Evolutionary conservation across 441 rosid genomes (phyloP).

Genomic region (Erodium trifolium): DNA sequence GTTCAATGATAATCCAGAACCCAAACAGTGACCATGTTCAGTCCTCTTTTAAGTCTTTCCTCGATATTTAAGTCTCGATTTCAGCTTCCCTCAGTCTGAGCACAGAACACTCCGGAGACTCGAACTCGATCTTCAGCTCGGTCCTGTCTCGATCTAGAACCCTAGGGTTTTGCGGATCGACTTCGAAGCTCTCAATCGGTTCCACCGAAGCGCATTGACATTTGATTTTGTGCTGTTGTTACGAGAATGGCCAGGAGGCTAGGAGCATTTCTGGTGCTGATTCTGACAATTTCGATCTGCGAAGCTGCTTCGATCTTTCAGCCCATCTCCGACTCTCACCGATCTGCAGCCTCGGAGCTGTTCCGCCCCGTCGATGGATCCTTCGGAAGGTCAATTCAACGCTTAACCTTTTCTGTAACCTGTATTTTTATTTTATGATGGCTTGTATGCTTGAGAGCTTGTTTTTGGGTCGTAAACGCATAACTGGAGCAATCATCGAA

Average conservation of each 20-base stretch:
- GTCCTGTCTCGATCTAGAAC: conserved; percentile 5
- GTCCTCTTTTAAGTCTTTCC: neutral
- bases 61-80: neutral
- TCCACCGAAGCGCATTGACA: neutral
- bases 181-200: neutral
- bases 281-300: conserved; percentile 42
- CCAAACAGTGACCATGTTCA: neutral
- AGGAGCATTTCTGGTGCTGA: conserved; percentile 33
- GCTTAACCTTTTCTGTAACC: conserved; percentile 1
- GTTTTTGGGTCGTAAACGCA: neutral
- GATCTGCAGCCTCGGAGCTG: conserved; percentile 80
- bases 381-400: conserved; percentile 46
- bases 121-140: neutral
- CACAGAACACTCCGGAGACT: neutral
- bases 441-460: neutral
- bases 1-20: neutral
- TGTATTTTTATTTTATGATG: neutral
- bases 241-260: conserved; percentile 54
- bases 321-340: conserved; percentile 84
- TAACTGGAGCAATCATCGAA: neutral
- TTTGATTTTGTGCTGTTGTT: conserved; percentile 6
- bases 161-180: conserved; percentile 7
- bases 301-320: conserved; percentile 46
- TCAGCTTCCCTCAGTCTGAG: conserved; percentile 3
- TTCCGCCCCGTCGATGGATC: conserved; percentile 55